Evolutionary conservation across 1,284 basidiomycete genomes (phyloP).

Genomic region (Apiotrichum porosum): DNA sequence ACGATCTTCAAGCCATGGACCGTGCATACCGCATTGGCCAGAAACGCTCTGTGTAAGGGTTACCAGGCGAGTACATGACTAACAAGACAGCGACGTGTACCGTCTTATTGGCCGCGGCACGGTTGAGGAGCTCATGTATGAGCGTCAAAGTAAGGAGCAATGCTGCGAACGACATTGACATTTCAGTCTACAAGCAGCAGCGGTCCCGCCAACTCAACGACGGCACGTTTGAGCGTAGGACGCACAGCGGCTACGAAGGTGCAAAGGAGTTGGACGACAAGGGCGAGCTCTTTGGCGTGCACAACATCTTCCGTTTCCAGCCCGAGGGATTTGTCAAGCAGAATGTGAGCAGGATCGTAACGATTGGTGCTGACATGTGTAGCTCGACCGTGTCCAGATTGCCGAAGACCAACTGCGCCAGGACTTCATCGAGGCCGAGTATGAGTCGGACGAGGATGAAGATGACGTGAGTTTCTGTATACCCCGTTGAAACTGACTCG

Average conservation of each 20-base stretch:
- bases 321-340: slow-evolving; percentile 36
- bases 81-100: slow-evolving; percentile 46
- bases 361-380: not conserved
- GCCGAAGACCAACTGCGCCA: slow-evolving; percentile 32
- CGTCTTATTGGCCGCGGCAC: slow-evolving; percentile 54
- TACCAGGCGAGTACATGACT: not conserved
- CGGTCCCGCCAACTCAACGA: slow-evolving; percentile 41
- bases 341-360: slow-evolving; percentile 19
- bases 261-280: slow-evolving; percentile 25
- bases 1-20: slow-evolving; percentile 51
- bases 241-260: slow-evolving; percentile 39
- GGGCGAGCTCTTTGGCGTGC: slow-evolving; percentile 45
- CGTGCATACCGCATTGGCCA: slow-evolving; percentile 55
- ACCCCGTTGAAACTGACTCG: not conserved
- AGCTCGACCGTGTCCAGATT: slow-evolving; percentile 34
- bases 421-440: slow-evolving; percentile 29
- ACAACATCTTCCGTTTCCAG: slow-evolving; percentile 46
- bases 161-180: not conserved
- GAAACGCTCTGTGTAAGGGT: slow-evolving; percentile 50
- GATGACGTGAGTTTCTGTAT: slow-evolving; percentile 12
- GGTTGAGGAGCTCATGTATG: slow-evolving; percentile 51
- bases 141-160: slow-evolving; percentile 43
- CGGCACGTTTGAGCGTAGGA: slow-evolving; percentile 42
- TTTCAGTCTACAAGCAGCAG: slow-evolving; percentile 43
- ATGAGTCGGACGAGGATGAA: slow-evolving; percentile 24